Conservation (phyloP, 2,329 filamentous ascomycete species). For the Colletotrichum sp. region DNA sequence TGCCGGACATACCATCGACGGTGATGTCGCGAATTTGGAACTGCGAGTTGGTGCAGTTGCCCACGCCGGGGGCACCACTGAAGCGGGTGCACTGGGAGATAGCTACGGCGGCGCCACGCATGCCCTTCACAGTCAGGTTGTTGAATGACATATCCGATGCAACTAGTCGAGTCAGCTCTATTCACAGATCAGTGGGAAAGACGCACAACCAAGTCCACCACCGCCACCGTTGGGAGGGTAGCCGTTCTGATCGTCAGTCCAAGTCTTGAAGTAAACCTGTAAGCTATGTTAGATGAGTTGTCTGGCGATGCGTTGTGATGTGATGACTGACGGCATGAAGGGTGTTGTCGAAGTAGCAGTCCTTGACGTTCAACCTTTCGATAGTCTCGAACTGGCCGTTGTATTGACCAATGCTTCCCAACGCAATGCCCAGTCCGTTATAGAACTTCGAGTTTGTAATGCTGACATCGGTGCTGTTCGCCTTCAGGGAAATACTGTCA, state of each 20-base stretch:
- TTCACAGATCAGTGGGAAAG: not conserved
- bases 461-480: conserved; percentile 28
- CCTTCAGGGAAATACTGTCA: conserved; percentile 27
- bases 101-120: conserved; percentile 30
- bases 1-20: conserved; percentile 8
- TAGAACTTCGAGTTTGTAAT: conserved; percentile 45
- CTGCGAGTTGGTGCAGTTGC: conserved; percentile 37
- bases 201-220: conserved; percentile 48
- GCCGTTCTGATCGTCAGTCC: conserved; percentile 48
- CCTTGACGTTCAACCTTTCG: conserved; percentile 42
- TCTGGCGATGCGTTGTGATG: not conserved
- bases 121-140: conserved; percentile 11
- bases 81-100: conserved; percentile 36
- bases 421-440: conserved; percentile 46
- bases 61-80: conserved; percentile 30
- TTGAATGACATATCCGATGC: conserved; percentile 4
- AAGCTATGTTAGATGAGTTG: conserved; percentile 31
- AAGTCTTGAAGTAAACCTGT: conserved; percentile 53
- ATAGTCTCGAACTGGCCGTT: conserved; percentile 46
- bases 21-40: conserved; percentile 34
- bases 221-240: conserved; percentile 55
- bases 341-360: conserved; percentile 43
- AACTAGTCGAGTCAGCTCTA: not conserved
- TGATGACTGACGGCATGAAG: conserved; percentile 35
- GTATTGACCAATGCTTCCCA: conserved; percentile 56